Base-by-base conservation (phyloP, 2,329 filamentous ascomycete genomes). In the Fusarium illudens region DNA sequence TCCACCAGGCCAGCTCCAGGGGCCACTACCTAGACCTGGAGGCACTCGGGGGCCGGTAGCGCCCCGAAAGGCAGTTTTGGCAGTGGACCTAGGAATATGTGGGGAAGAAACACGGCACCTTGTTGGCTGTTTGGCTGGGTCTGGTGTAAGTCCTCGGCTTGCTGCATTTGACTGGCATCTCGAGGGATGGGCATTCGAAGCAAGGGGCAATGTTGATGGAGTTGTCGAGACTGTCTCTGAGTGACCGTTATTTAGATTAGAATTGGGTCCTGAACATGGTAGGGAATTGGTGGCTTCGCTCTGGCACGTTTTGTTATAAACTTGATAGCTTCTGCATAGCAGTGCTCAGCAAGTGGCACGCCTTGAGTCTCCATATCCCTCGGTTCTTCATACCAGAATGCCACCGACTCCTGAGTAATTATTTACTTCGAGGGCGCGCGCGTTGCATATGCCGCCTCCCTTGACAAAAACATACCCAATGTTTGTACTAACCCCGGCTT, bases 51-150 rank as follows among this genome's bases (percentile, higher is more conserved):
- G 33, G 20, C 64, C 49, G 53, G 61, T 44, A 50, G 49, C 37
- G 34, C 27, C 22, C 59, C 59, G 59, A 50, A 53, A 48, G 60
- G 29, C 25, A 51, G 59, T 46, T 42, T 25, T 51, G 36, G 53
- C 39, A 29, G 46, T 39, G 46, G 13, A 29, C 30, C 29, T 32
- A 32, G 20, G 36, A 58, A 49, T 66, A 68, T 62, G 64, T 72
- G 70, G 69, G 19, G 69, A 62, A 70, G 52, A 49, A 25, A 20
- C 15, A 48, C 33, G 22, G 25, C 39, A 56, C 53, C 39, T 51
- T 52, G 58, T 48, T 66, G 61, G 63, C 32, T 54, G 50, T 11
- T 53, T 53, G 50, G 17, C 37, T 13, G 22, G 25, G 20, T 30
- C 27, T 32, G 27, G 29, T 56, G 52, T 56, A 56, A 56, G 52